These are phyloP conservation scores for Yamadazyma friedrichii DNA, from an alignment of 1,139 yeast species.

Conservation along the genomic window DNA sequence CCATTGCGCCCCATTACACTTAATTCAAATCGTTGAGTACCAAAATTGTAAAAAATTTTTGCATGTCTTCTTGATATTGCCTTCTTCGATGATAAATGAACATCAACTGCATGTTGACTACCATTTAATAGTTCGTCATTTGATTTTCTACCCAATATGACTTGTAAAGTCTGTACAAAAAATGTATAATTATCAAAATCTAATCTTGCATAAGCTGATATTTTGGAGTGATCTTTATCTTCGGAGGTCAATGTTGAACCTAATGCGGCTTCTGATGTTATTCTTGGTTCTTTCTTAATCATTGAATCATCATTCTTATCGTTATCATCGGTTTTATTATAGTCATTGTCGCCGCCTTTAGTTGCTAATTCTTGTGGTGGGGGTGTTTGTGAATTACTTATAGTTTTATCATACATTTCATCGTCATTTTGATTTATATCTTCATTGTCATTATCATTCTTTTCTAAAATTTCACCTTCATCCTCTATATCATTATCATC, in stretches of 20 bases:
- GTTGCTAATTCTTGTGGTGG: not conserved
- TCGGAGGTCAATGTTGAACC: slow-evolving; percentile 16
- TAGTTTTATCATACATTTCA: not conserved
- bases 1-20: slow-evolving; percentile 93
- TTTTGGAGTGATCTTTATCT: slow-evolving; percentile 43
- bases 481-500: not conserved
- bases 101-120: slow-evolving; percentile 70
- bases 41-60: slow-evolving; percentile 90
- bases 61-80: slow-evolving; percentile 94
- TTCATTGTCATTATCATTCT: not conserved
- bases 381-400: slow-evolving; percentile 3
- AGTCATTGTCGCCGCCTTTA: not conserved
- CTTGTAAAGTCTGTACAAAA: slow-evolving; percentile 94
- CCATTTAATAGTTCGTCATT: slow-evolving; percentile 60
- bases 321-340: not conserved
- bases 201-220: slow-evolving; percentile 90
- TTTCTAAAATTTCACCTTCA: not conserved
- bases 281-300: slow-evolving; percentile 9
- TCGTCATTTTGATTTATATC: not conserved
- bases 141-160: slow-evolving; percentile 83
- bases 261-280: slow-evolving; percentile 25
- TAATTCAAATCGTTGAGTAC: slow-evolving; percentile 87
- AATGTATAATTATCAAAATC: slow-evolving; percentile 93
- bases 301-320: not conserved
- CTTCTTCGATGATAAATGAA: slow-evolving; percentile 85